Base-by-base conservation (phyloP, 2,329 filamentous ascomycete species). In the Cucurbitaria berberidis region DNA sequence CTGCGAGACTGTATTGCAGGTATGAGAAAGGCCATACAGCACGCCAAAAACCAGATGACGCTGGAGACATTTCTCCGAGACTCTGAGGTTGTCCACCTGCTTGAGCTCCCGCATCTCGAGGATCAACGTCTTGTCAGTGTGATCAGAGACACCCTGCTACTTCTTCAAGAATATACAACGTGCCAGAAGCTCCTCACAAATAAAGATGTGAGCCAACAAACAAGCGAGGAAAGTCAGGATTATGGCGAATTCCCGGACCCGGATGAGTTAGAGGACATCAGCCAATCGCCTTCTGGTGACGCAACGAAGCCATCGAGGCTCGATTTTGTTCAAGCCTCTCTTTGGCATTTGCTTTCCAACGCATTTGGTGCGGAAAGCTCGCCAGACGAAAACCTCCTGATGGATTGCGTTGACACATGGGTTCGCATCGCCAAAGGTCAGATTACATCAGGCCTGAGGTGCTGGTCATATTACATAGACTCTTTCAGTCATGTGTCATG, bases 191-290 rank as follows among this genome's bases (percentile, higher is more conserved):
- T 42, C 8, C 35, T 45, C 5, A 19, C 41, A 34, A 60, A 18
- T 58, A 73, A 57, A n/a, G 46, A 67, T n/a, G 48, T 52, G 13
- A 65, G 76, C 22, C 74, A 77, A 36, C 47, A 59, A 18, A 59
- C 46, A 11, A 82, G 78, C 48, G 84, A 87, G 46, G 86, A 88
- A 47, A 87, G 85, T 57, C 86, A 88, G 66, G 85, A 87, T 41
- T 87, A 85, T 62, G 85, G 85, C 26, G 84, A 85, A 53, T 84
- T 81, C 74, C 75, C 79, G 19, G 84, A 78, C 18, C 74, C 86
- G 44, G 80, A 83, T 51, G 80, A 82, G 34, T 64, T 73, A 6
- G 71, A 74, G 27, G 66, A 76, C 36, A 60, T 71, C 7, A 70
- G 74, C 22, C 1, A 41, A 11, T 29, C 50, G 13, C 34, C 48